Evolutionary conservation across 1,139 yeast species (phyloP).

Genomic region (Protomyces lactucae-debilis): DNA sequence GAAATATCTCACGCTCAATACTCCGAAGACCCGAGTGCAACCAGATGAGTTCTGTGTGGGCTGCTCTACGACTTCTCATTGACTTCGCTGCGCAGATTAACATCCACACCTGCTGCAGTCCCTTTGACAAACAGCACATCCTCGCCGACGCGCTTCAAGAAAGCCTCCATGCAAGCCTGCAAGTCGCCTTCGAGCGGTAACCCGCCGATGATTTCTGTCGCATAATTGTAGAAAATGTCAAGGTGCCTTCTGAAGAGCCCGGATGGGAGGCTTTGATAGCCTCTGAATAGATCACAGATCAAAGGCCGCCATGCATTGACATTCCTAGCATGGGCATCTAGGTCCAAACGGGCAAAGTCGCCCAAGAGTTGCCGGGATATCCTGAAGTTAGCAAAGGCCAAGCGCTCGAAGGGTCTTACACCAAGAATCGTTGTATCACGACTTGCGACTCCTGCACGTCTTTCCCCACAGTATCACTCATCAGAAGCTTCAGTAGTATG

Average conservation of each 20-base stretch:
- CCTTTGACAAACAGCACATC: slow-evolving; percentile 21
- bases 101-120: no score
- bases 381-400: slow-evolving; percentile 10
- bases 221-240: slow-evolving; percentile 62
- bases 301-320: slow-evolving; percentile 88
- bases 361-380: slow-evolving; percentile 64
- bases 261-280: slow-evolving; percentile 70
- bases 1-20: no score
- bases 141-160: slow-evolving; percentile 32
- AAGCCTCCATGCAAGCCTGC: slow-evolving; percentile 51
- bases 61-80: no score
- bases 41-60: no score
- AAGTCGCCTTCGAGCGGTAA: slow-evolving; percentile 60
- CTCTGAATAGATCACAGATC: slow-evolving; percentile 77
- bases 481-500: slow-evolving; percentile 75
- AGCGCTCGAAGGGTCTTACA: not conserved
- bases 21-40: no score
- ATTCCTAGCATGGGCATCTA: slow-evolving; percentile 67
- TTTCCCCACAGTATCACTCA: slow-evolving; percentile 49
- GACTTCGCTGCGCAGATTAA: no score
- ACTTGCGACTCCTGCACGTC: slow-evolving; percentile 47
- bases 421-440: slow-evolving; percentile 49
- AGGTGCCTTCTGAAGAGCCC: slow-evolving; percentile 63
- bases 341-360: slow-evolving; percentile 69
- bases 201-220: slow-evolving; percentile 62